phyloP scores from a whole-genome alignment of 1,284 basidiomycete species.

The Cystobasidium pallidum region DNA sequence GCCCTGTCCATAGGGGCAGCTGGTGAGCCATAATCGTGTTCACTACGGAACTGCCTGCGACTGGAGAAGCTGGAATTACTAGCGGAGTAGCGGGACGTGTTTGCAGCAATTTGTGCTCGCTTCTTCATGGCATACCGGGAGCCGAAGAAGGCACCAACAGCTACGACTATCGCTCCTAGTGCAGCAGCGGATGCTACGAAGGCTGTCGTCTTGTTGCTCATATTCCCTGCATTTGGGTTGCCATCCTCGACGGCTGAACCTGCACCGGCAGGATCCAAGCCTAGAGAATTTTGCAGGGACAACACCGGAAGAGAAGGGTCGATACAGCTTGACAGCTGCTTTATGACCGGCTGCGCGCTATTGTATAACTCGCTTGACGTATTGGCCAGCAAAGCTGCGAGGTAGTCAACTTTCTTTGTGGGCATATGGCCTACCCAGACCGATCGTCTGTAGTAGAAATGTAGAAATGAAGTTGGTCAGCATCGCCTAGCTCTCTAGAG shows the following conservation, averaged over 20 bases:
- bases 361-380: constrained; percentile 27
- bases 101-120: not conserved
- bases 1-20: constrained; percentile 1
- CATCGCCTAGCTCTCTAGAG: not conserved
- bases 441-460: constrained; percentile 15
- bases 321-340: constrained; percentile 32
- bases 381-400: constrained; percentile 29
- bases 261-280: constrained; percentile 3
- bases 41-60: not conserved
- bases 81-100: not conserved
- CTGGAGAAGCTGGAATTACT: not conserved
- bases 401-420: constrained; percentile 27
- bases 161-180: constrained; percentile 43
- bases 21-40: not conserved
- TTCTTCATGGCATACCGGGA: constrained; percentile 39
- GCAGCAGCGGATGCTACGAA: constrained; percentile 44
- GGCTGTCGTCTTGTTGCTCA: constrained; percentile 45
- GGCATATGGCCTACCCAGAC: constrained; percentile 44
- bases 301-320: constrained; percentile 31
- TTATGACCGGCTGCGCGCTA: not conserved
- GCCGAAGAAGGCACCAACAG: constrained; percentile 41
- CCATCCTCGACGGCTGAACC: not conserved
- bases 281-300: constrained; percentile 6
- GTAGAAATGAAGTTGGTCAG: no score
- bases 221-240: not conserved